phyloP scores from a whole-genome alignment of 805 yeast species.

The Pichia insulana region DNA sequence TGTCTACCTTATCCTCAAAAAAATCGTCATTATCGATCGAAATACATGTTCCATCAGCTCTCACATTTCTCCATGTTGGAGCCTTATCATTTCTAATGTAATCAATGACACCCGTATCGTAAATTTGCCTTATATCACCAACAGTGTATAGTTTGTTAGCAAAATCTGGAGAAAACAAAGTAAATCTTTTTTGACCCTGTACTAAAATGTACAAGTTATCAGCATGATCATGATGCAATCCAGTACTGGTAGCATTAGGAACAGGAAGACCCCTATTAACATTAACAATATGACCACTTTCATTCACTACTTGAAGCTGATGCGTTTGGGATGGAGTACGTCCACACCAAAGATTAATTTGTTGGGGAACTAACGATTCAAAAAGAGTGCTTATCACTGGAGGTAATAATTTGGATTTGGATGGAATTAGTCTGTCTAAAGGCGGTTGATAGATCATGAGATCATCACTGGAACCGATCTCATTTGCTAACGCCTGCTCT shows the following conservation, averaged over 20 bases:
- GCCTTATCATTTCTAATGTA: slow-evolving; percentile 46
- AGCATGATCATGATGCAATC: slow-evolving; percentile 75
- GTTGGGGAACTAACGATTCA: slow-evolving; percentile 46
- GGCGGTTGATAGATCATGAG: slow-evolving; percentile 30
- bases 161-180: slow-evolving; percentile 56
- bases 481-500: slow-evolving; percentile 31
- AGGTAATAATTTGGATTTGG: slow-evolving; percentile 32
- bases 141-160: slow-evolving; percentile 52
- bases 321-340: slow-evolving; percentile 7
- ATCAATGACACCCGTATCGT: slow-evolving; percentile 59
- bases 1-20: slow-evolving; percentile 18
- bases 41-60: slow-evolving; percentile 47
- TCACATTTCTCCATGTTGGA: slow-evolving; percentile 52
- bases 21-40: slow-evolving; percentile 31
- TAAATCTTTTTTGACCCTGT: slow-evolving; percentile 56
- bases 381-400: slow-evolving; percentile 11
- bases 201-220: slow-evolving; percentile 61
- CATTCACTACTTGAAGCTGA: slow-evolving; percentile 17
- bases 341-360: slow-evolving; percentile 71
- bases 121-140: slow-evolving; percentile 49
- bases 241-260: slow-evolving; percentile 48
- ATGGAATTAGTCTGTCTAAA: slow-evolving; percentile 31
- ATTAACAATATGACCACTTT: neutral
- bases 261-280: slow-evolving; percentile 47
- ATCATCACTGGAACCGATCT: slow-evolving; percentile 19